Conservation (phyloP, 1,139 yeast species). For the Pichia sp. region DNA sequence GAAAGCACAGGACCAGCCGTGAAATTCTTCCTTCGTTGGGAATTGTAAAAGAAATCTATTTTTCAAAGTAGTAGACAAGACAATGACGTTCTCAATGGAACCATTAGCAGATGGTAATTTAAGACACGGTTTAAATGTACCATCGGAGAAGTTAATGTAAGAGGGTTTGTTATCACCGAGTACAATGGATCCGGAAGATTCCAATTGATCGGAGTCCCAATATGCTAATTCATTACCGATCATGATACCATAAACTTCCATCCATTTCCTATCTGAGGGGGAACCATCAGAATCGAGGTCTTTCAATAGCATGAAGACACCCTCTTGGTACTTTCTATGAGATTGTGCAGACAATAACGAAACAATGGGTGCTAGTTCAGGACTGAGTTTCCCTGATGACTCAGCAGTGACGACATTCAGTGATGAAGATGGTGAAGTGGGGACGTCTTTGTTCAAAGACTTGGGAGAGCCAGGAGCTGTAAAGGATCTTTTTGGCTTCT, state of each 20-base stretch:
- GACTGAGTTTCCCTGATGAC: conserved; percentile 33
- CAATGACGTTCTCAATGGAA: conserved; percentile 66
- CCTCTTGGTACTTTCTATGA: conserved; percentile 69
- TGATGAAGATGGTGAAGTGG: conserved; percentile 8
- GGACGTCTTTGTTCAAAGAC: background rate
- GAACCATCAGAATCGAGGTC: conserved; percentile 79
- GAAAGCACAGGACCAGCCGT: conserved; percentile 74
- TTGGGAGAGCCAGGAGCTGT: too few species aligned
- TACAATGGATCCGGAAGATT: conserved; percentile 29
- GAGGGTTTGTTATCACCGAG: conserved; percentile 52
- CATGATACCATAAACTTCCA: conserved; percentile 85
- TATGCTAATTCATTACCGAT: conserved; percentile 88
- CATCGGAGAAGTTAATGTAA: conserved; percentile 85
- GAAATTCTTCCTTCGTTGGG: conserved; percentile 47
- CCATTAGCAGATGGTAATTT: conserved; percentile 52
- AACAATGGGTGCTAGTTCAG: conserved; percentile 70
- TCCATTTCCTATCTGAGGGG: conserved; percentile 80
- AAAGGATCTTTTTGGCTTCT: too few species aligned
- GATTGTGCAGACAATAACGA: conserved; percentile 65
- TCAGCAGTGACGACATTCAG: conserved; percentile 19
- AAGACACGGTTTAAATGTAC: conserved; percentile 72
- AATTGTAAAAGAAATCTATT: conserved; percentile 81
- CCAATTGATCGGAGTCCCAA: conserved; percentile 78
- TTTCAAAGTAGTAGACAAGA: conserved; percentile 84
- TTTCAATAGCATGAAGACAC: conserved; percentile 63